Evolutionary conservation across 2,329 filamentous ascomycete genomes (phyloP).

Genomic region (Aspergillus transmontanensis): DNA sequence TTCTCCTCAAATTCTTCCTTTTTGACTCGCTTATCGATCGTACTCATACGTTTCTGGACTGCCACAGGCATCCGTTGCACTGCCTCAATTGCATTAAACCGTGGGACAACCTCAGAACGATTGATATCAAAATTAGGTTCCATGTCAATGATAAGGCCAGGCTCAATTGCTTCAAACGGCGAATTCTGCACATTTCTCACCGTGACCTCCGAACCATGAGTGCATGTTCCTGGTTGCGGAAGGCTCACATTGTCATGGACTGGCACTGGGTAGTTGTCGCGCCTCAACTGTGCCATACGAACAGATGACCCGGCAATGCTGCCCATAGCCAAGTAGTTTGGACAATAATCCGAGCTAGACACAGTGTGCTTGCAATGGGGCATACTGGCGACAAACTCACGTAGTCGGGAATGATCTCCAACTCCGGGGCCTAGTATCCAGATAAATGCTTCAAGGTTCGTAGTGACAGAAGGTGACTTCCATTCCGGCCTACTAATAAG

Average conservation of each 20-base stretch:
- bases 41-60: slow-evolving; percentile 32
- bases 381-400: slow-evolving; percentile 68
- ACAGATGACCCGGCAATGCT: slow-evolving; percentile 68
- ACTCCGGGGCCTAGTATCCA: slow-evolving; percentile 81
- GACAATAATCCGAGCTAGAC: slow-evolving; percentile 71
- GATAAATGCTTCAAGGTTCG: slow-evolving; percentile 67
- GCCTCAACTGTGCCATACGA: slow-evolving; percentile 72
- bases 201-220: slow-evolving; percentile 17
- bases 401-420: slow-evolving; percentile 62
- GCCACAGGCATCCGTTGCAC: slow-evolving; percentile 30
- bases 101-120: slow-evolving; percentile 30
- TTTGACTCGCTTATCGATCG: slow-evolving; percentile 29
- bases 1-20: slow-evolving; percentile 35
- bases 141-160: slow-evolving; percentile 47
- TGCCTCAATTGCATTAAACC: slow-evolving; percentile 27
- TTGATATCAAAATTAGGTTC: slow-evolving; percentile 49
- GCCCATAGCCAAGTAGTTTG: slow-evolving; percentile 73
- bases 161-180: slow-evolving; percentile 39
- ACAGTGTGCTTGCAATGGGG: slow-evolving; percentile 71
- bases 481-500: slow-evolving; percentile 75
- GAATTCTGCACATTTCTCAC: slow-evolving; percentile 15
- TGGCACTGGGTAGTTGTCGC: slow-evolving; percentile 71
- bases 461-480: slow-evolving; percentile 65
- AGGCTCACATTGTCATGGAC: slow-evolving; percentile 61
- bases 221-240: slow-evolving; percentile 39